These are phyloP conservation scores for Begonia masoniana DNA, from an alignment of 306 rosid species.

Conservation along the genomic window DNA sequence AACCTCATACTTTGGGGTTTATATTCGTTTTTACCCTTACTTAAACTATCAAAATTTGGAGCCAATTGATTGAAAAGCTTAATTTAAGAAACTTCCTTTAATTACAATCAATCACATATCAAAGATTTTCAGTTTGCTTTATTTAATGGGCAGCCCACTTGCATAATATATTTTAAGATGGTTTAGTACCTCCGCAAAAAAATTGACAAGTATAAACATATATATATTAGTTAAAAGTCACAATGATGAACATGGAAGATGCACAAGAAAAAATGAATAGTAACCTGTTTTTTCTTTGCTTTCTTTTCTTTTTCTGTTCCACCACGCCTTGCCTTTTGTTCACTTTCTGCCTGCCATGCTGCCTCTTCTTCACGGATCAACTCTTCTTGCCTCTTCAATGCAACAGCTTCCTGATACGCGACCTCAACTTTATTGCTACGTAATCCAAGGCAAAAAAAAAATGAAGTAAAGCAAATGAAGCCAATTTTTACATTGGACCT, in stretches of 20 bases:
- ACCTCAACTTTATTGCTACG: constrained; percentile 94
- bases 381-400: constrained; percentile 96
- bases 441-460: constrained; percentile 13
- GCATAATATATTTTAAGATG: too few species aligned
- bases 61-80: not conserved
- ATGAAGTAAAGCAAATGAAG: not conserved
- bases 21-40: too few species aligned
- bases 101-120: too few species aligned
- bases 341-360: constrained; percentile 86
- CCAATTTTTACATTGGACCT: not conserved
- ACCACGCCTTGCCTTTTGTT: constrained; percentile 72
- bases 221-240: too few species aligned
- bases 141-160: too few species aligned
- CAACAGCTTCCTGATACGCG: constrained; percentile 98
- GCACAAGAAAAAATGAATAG: too few species aligned
- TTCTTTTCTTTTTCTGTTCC: constrained; percentile 77
- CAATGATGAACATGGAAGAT: too few species aligned
- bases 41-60: not conserved
- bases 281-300: constrained; percentile 87
- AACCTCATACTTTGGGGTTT: too few species aligned
- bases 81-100: too few species aligned
- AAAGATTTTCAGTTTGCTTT: too few species aligned
- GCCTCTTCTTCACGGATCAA: constrained; percentile 99
- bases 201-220: too few species aligned
- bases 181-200: too few species aligned